Conservation (phyloP, 257 asterid species). For the Plantago elongata region DNA sequence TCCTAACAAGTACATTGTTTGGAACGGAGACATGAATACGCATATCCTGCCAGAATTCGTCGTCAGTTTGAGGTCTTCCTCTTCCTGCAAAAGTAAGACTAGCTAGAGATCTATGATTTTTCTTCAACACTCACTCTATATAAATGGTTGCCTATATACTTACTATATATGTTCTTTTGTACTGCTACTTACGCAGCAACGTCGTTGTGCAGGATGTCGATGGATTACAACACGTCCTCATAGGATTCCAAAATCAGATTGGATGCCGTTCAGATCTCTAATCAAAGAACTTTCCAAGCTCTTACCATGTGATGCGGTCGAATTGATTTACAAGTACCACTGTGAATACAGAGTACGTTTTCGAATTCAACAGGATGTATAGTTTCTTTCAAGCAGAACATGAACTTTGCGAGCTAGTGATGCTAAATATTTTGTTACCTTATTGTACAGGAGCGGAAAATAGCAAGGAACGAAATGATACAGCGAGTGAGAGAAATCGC, state of each 20-base stretch:
- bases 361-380: too few species aligned
- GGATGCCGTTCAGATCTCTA: constrained; percentile 40
- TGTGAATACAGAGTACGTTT: too few species aligned
- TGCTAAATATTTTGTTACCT: too few species aligned
- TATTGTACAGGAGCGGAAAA: too few species aligned
- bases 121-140: too few species aligned
- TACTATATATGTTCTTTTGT: neutral
- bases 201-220: constrained; percentile 12
- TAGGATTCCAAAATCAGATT: constrained; percentile 35
- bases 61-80: constrained; percentile 37
- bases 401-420: too few species aligned
- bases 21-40: constrained; percentile 56
- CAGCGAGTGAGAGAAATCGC: too few species aligned
- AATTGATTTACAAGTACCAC: constrained; percentile 24
- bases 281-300: constrained; percentile 34
- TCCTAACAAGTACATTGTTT: constrained; percentile 45
- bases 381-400: too few species aligned
- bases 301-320: constrained; percentile 38
- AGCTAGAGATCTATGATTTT: neutral
- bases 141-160: neutral
- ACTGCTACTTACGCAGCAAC: too few species aligned
- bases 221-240: constrained; percentile 7
- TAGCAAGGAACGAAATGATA: too few species aligned
- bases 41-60: constrained; percentile 54
- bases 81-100: constrained; percentile 21